Percentiles rank a stretch among this genome's conserved stretches.
Evolutionary conservation across 2,329 filamentous ascomycete species (phyloP).

Genomic region (Xylaria sp.): DNA sequence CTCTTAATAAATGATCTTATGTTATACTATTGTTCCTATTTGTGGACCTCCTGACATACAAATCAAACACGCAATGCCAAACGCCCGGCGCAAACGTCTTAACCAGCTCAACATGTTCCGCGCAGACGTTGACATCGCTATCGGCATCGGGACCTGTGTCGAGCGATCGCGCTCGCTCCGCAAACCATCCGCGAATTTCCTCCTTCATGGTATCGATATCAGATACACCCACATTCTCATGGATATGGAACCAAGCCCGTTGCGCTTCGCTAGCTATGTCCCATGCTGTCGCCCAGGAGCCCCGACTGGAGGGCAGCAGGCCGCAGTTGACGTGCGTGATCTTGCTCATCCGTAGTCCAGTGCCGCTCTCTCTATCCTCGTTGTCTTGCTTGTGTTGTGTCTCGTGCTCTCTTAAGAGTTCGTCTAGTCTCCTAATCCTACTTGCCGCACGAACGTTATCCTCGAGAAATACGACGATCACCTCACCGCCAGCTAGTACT

Average conservation of each 20-base stretch:
- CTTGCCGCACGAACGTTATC: slow-evolving; percentile 63
- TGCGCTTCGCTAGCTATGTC: slow-evolving; percentile 46
- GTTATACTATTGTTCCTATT: slow-evolving; percentile 27
- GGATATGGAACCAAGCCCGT: slow-evolving; percentile 66
- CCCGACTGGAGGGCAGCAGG: slow-evolving; percentile 62
- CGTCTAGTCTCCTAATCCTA: slow-evolving; percentile 48
- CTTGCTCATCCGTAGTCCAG: slow-evolving; percentile 44
- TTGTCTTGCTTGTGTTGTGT: background rate
- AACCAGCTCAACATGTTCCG: slow-evolving; percentile 67
- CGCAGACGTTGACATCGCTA: slow-evolving; percentile 39
- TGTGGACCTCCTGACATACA: slow-evolving; percentile 51
- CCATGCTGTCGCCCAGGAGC: slow-evolving; percentile 59
- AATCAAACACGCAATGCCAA: slow-evolving; percentile 74
- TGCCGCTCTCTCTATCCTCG: slow-evolving; percentile 12
- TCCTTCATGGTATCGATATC: slow-evolving; percentile 55
- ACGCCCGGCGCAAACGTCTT: slow-evolving; percentile 74
- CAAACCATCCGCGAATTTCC: slow-evolving; percentile 57
- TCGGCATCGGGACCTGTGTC: slow-evolving; percentile 4
- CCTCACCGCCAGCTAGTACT: slow-evolving; percentile 51
- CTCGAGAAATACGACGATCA: slow-evolving; percentile 72
- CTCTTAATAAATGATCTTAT: background rate
- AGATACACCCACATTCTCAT: slow-evolving; percentile 66
- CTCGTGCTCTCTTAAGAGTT: slow-evolving; percentile 21
- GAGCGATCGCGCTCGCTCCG: slow-evolving; percentile 41
- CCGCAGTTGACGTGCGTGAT: slow-evolving; percentile 69